Evolutionary conservation across 1,284 basidiomycete species (phyloP), one percentile per base, ranked within the genome.

Genomic region (Stygiomarasmius scandens): DNA sequence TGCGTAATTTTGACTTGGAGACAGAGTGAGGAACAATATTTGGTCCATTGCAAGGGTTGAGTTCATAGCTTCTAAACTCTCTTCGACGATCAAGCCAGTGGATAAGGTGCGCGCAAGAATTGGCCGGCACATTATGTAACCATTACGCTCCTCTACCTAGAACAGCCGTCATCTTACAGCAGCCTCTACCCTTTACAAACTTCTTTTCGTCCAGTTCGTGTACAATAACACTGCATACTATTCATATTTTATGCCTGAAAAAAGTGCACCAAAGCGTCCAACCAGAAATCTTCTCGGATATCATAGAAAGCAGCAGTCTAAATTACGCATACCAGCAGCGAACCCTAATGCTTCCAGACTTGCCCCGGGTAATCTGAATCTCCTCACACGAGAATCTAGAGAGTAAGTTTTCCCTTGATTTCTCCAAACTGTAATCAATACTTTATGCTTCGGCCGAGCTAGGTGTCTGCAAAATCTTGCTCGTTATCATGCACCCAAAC

Each of bases 31-130:
- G n/a, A n/a, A n/a, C n/a, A 34, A 8, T 14, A 20, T 36, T 48
- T 87, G 89, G 87, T 86, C 87, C 88, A 90, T 86, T 87, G 88
- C 86, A 88, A 90, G 89, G 87, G 87, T 91, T 89, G 88, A 90
- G 90, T 89, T 89, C 86, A 86, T 88, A 90, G 87, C 87, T 87
- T 90, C 90, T 87, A 88, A 86, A 88, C 86, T 54, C 29, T 29
- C 47, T n/a, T n/a, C n/a, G n/a, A n/a, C n/a, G n/a, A n/a, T n/a
- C n/a, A n/a, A n/a, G n/a, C n/a, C n/a, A n/a, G n/a, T n/a, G n/a
- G n/a, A n/a, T n/a, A n/a, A n/a, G n/a, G n/a, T n/a, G n/a, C n/a
- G n/a, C n/a, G n/a, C n/a, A n/a, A n/a, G n/a, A n/a, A n/a, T n/a
- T n/a, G n/a, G n/a, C n/a, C n/a, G n/a, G n/a, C n/a, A n/a, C n/a